Evolutionary conservation across 2,329 filamentous ascomycete species (phyloP).

Genomic region (Trichoderma pleuroti): DNA sequence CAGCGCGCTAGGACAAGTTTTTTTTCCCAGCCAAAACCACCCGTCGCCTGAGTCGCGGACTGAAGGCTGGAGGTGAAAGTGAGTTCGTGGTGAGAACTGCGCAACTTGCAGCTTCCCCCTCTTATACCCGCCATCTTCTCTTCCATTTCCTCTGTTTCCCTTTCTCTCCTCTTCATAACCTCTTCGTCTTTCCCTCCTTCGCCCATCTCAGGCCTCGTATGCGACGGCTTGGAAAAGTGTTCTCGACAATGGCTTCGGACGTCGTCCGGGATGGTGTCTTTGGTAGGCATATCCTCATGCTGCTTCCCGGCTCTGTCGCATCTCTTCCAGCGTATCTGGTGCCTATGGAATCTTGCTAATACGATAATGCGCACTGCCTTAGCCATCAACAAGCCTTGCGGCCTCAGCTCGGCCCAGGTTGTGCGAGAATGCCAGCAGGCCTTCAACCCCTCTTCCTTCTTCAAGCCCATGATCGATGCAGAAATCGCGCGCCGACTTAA

Average conservation of each 20-base stretch:
- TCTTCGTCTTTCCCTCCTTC: conserved; percentile 55
- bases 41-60: conserved; percentile 30
- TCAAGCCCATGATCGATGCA: conserved; percentile 70
- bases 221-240: conserved; percentile 30
- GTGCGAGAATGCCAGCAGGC: conserved; percentile 81
- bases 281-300: conserved; percentile 39
- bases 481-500: conserved; percentile 54
- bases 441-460: conserved; percentile 77
- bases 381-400: conserved; percentile 92
- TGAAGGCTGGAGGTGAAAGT: conserved; percentile 52
- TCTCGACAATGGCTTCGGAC: conserved; percentile 51
- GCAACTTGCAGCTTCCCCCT: conserved; percentile 1
- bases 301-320: neutral
- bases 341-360: neutral
- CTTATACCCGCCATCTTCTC: neutral
- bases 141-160: neutral
- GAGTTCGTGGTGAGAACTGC: conserved; percentile 48
- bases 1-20: conserved; percentile 5
- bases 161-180: neutral
- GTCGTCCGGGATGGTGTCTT: conserved; percentile 56
- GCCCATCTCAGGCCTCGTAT: conserved; percentile 47
- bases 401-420: conserved; percentile 83
- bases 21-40: conserved; percentile 4
- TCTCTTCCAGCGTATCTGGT: neutral
- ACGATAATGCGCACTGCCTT: conserved; percentile 11